Evolutionary conservation across 2,329 filamentous ascomycete genomes (phyloP).

Genomic region (Cladosporium sphaerospermum): DNA sequence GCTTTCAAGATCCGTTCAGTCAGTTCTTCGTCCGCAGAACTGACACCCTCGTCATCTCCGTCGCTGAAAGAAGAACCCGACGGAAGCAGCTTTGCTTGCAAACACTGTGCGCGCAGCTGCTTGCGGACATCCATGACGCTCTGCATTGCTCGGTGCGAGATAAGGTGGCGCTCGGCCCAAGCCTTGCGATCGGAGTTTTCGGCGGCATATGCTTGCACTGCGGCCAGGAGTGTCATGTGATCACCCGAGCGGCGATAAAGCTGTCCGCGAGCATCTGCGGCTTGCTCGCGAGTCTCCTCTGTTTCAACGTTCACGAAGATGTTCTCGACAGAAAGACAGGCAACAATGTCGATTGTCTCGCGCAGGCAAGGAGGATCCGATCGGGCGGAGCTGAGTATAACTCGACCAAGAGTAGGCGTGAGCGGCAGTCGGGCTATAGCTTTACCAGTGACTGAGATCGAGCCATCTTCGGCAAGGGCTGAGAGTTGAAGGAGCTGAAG

Average conservation of each 20-base stretch:
- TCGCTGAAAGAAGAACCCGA: background rate
- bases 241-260: constrained; percentile 57
- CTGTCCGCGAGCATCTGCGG: constrained; percentile 49
- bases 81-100: constrained; percentile 37
- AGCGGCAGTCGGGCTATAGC: constrained; percentile 80
- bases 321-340: constrained; percentile 58
- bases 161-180: constrained; percentile 54
- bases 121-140: constrained; percentile 60
- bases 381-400: constrained; percentile 71
- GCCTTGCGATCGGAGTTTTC: constrained; percentile 53
- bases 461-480: constrained; percentile 64
- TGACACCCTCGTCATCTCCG: constrained; percentile 4
- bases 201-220: constrained; percentile 53
- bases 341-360: constrained; percentile 79
- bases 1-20: constrained; percentile 50
- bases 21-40: constrained; percentile 44
- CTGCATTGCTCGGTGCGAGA: constrained; percentile 60
- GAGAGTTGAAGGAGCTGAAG: constrained; percentile 73
- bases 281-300: constrained; percentile 55
- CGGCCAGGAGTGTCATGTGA: constrained; percentile 56
- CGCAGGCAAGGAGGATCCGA: constrained; percentile 66
- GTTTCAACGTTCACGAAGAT: constrained; percentile 55
- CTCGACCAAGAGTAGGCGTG: constrained; percentile 71
- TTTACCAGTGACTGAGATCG: constrained; percentile 66
- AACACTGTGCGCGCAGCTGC: constrained; percentile 53